phyloP scores from a whole-genome alignment of 2,329 filamentous ascomycete genomes.

The Hymenoscyphus linearis region DNA sequence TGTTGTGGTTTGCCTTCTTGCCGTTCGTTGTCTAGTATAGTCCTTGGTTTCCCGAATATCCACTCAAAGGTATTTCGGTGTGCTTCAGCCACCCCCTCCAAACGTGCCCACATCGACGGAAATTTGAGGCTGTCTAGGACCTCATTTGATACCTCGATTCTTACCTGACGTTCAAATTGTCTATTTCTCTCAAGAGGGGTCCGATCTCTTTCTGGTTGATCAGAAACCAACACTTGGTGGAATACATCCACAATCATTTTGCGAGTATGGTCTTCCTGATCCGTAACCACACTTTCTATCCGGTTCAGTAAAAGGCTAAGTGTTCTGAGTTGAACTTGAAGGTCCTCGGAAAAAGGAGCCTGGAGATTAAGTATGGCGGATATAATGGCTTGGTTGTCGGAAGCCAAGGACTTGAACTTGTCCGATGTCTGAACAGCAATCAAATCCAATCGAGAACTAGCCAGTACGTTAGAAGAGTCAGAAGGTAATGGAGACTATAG shows the following conservation, averaged over 20 bases:
- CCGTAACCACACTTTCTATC: not conserved
- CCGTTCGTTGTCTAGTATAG: not conserved
- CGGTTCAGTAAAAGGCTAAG: not conserved
- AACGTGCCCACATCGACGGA: slow-evolving; percentile 2
- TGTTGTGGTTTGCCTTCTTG: too few relatives aligned
- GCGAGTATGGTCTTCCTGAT: not conserved
- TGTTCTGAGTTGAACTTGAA: not conserved
- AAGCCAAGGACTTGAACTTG: not conserved
- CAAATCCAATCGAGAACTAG: not conserved
- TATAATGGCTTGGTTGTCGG: not conserved
- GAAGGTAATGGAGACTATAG: not conserved
- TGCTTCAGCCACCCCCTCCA: slow-evolving; percentile 2
- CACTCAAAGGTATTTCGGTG: slow-evolving; percentile 8
- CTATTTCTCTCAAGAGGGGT: not conserved
- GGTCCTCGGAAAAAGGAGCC: not conserved
- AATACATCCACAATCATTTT: not conserved
- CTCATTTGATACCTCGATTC: not conserved
- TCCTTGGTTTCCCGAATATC: not conserved
- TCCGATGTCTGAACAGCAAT: not conserved
- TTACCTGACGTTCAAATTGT: not conserved
- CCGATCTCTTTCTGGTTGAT: not conserved
- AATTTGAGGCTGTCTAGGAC: slow-evolving; percentile 2
- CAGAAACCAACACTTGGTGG: not conserved
- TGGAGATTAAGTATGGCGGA: not conserved
- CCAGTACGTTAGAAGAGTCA: not conserved